Conservation (phyloP, 345 rosid species). For the Syzygium aromaticum region DNA sequence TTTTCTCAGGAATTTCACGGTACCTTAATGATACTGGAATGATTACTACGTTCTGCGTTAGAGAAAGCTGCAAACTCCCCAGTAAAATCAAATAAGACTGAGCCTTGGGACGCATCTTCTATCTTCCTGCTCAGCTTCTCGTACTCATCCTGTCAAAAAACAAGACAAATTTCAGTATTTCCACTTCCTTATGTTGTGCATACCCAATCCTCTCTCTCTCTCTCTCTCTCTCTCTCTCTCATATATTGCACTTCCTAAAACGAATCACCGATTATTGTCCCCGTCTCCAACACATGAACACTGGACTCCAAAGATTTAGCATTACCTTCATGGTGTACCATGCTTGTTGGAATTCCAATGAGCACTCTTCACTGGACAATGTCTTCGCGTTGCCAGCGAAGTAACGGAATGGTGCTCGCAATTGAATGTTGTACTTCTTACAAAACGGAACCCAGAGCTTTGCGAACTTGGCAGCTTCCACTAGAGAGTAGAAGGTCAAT, state of each 20-base stretch:
- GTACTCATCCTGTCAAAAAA: slow-evolving; percentile 28
- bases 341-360: slow-evolving; percentile 33
- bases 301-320: neutral
- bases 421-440: slow-evolving; percentile 33
- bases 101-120: slow-evolving; percentile 17
- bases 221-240: neutral
- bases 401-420: slow-evolving; percentile 65
- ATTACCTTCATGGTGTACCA: slow-evolving; percentile 41
- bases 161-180: neutral
- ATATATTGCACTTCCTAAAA: neutral
- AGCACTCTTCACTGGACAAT: neutral
- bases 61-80: slow-evolving; percentile 36
- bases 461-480: slow-evolving; percentile 55
- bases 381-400: slow-evolving; percentile 9
- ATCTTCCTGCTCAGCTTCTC: slow-evolving; percentile 31
- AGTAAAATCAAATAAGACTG: neutral
- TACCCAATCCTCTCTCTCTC: neutral
- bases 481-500: slow-evolving; percentile 39
- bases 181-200: neutral
- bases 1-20: neutral
- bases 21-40: slow-evolving; percentile 52
- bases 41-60: slow-evolving; percentile 24
- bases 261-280: neutral
- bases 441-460: slow-evolving; percentile 68
- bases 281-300: neutral